Percentiles rank a stretch among this genome's conserved stretches.
These are phyloP conservation scores for Pichia ethanolica DNA, from an alignment of 805 yeast genomes.

Conservation along the genomic window DNA sequence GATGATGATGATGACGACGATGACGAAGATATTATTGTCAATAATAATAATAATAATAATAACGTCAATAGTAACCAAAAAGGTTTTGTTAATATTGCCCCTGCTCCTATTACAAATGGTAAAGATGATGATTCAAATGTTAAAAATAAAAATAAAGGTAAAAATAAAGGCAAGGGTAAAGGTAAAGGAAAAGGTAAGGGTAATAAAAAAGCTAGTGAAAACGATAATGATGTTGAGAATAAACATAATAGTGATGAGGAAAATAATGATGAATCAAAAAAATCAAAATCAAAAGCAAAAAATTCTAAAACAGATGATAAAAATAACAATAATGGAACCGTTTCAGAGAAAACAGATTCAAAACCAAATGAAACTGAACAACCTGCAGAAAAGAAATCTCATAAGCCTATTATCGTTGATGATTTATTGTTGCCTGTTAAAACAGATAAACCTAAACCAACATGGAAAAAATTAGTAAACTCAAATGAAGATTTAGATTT, in stretches of 20 bases:
- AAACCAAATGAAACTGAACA: background rate
- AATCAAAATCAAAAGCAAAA: background rate
- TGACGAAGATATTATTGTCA: background rate
- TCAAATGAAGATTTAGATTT: constrained; percentile 15
- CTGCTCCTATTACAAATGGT: constrained; percentile 2
- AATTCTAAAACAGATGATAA: background rate
- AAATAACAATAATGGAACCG: too few relatives aligned
- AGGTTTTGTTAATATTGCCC: constrained; percentile 6
- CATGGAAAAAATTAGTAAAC: constrained; percentile 17
- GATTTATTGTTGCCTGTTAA: constrained; percentile 28
- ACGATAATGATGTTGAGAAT: background rate
- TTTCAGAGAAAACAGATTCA: background rate
- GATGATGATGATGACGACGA: background rate
- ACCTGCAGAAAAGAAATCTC: constrained; percentile 1
- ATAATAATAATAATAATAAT: background rate
- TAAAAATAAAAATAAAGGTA: background rate
- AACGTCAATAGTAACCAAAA: background rate
- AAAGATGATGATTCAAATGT: background rate
- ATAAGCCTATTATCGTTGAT: constrained; percentile 18
- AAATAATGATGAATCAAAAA: background rate
- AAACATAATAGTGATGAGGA: background rate
- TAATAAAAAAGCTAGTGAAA: background rate
- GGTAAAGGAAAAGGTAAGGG: constrained; percentile 1
- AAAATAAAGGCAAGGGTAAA: background rate
- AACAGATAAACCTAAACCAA: constrained; percentile 17